These are phyloP conservation scores for Fusarium clavum DNA, from an alignment of 2,329 filamentous ascomycete species.

Conservation along the genomic window DNA sequence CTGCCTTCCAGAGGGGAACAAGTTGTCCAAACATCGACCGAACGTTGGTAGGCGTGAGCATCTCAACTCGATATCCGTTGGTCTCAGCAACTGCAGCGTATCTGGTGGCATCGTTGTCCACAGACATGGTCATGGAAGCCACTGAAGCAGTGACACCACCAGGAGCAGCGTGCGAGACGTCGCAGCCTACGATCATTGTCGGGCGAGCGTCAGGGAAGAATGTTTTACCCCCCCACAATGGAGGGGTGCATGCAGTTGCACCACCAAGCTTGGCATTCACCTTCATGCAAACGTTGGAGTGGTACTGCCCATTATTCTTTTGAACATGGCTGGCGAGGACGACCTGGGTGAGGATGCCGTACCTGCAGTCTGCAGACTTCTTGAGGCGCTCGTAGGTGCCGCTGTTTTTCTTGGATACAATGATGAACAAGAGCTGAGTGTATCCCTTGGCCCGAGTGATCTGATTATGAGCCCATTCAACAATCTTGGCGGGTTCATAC, in stretches of 20 bases:
- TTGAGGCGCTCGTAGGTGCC: conserved; percentile 87
- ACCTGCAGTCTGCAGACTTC: conserved; percentile 87
- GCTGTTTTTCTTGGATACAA: conserved; percentile 77
- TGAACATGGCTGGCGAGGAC: conserved; percentile 77
- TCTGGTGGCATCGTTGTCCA: conserved; percentile 75
- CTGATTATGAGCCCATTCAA: conserved; percentile 57
- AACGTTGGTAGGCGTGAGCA: conserved; percentile 76
- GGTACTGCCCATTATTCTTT: conserved; percentile 82
- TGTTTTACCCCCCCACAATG: conserved; percentile 50
- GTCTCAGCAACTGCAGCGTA: conserved; percentile 85
- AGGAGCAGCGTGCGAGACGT: conserved; percentile 86
- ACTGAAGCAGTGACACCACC: conserved; percentile 77
- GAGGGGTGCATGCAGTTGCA: conserved; percentile 67
- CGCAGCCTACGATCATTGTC: conserved; percentile 89
- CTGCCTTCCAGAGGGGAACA: conserved; percentile 72
- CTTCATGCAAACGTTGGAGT: conserved; percentile 96
- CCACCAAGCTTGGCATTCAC: conserved; percentile 96
- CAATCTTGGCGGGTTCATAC: conserved; percentile 62
- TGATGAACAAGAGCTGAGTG: conserved; percentile 83
- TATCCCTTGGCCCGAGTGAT: conserved; percentile 65
- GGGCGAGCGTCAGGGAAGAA: conserved; percentile 58
- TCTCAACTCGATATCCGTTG: conserved; percentile 85
- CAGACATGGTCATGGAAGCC: conserved; percentile 87
- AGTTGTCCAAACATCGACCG: conserved; percentile 73
- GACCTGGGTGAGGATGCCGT: conserved; percentile 85